Conservation (phyloP, 2,329 filamentous ascomycete genomes). For the Trichoderma sp. region DNA sequence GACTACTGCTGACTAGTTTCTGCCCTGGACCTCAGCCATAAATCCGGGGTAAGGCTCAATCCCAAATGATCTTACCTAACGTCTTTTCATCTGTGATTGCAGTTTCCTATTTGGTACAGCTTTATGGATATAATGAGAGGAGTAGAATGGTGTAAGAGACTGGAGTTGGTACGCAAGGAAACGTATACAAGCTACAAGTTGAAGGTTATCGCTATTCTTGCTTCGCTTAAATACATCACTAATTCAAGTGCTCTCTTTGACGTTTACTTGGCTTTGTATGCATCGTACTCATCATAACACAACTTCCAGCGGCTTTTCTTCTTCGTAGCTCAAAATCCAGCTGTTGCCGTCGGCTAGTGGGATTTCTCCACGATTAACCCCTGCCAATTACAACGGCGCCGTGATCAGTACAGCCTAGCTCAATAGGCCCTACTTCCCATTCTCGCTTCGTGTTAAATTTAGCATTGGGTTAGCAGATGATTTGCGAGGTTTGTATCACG, state of each 20-base stretch:
- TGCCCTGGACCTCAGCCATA: background rate
- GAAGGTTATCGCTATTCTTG: background rate
- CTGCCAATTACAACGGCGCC: background rate
- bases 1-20: background rate
- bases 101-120: background rate
- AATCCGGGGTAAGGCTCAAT: background rate
- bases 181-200: background rate
- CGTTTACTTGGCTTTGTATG: background rate
- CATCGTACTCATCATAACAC: background rate
- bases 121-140: background rate
- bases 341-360: conserved; percentile 5
- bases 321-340: background rate
- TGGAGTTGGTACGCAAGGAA: background rate
- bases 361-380: conserved; percentile 14
- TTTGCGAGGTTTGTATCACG: background rate
- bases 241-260: background rate
- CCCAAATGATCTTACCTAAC: background rate
- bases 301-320: background rate
- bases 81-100: background rate
- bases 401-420: background rate
- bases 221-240: background rate
- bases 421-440: background rate
- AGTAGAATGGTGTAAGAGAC: background rate
- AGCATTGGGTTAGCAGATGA: conserved; percentile 10
- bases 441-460: background rate